Base-by-base conservation (phyloP, 2,329 filamentous ascomycete genomes). In the Diaporthe ilicicola region DNA sequence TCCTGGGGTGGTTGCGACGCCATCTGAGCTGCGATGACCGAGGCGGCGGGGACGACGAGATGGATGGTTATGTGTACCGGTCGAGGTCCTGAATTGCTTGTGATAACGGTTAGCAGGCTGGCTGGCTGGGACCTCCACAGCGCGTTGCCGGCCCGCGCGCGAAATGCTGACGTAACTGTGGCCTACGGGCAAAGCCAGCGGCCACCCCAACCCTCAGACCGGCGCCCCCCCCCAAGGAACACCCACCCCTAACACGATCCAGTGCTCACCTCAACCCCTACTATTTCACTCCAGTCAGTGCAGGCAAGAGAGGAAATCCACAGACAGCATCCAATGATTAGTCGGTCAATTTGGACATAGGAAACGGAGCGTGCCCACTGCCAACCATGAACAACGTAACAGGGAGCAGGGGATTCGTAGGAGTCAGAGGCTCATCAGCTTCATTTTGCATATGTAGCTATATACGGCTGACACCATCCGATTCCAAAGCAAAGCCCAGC, bases 1-100 rank as follows among this genome's bases (percentile, higher is more conserved):
- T 77, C 75, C 66, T 70, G 55, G 67, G 70, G 27, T 61, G 53
- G 66, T 74, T 75, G 50, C 44, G 76, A 55, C 59, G 75, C 74
- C 75, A 76, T 78, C 19, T 13, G 74, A 17, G 53, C 22, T n/a
- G 46, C 55, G 24, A 22, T 32, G 39, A 19, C 22, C 7, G 48
- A 32, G 55, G 64, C 59, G 48, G 70, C 32, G 70, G 50, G 24
- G 22, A 29, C 50, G 53, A 67, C 29, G 19, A 22, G 24, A 22
- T 29, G 27, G 24, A 46, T 37, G 61, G 62, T 51, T 67, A 68
- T 54, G 44, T 27, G 71, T 13, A 69, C 70, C 44, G 22, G 32
- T 71, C 17, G 71, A 55, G 15, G 29, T 22, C 10, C 10, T 12
- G 7, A 51, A n/a, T 39, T 29, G 62, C 65, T 50, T 59, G 65